Conservation (phyloP, 176 grass and related monocot genomes). For the Tuctoria greenei region DNA sequence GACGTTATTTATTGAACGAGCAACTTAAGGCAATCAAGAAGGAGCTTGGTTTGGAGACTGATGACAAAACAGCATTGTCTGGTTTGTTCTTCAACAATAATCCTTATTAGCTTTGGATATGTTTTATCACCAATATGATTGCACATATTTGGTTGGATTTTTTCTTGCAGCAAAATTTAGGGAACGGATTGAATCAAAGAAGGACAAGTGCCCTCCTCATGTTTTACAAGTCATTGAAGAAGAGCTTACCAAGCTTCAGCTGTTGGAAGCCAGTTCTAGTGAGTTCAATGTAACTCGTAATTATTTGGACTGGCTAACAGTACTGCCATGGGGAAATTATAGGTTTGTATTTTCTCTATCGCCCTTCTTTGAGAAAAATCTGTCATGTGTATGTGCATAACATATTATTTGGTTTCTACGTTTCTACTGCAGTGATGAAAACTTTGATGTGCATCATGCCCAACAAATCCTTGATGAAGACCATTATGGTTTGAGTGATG, state of each 20-base stretch:
- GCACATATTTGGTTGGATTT: conserved; percentile 20
- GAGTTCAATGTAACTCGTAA: conserved; percentile 99
- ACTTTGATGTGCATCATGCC: conserved; percentile 92
- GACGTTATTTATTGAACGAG: conserved; percentile 94
- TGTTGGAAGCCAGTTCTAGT: conserved; percentile 90
- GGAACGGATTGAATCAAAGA: conserved; percentile 93
- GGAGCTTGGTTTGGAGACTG: conserved; percentile 97
- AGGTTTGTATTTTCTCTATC: conserved; percentile 49
- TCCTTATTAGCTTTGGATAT: conserved; percentile 20
- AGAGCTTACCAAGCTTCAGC: conserved; percentile 88
- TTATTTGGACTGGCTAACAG: conserved; percentile 98
- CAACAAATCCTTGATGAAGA: conserved; percentile 98
- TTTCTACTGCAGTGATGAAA: conserved; percentile 70
- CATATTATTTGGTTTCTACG: conserved; percentile 23
- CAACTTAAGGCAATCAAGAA: conserved; percentile 99
- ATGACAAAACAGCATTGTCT: conserved; percentile 98
- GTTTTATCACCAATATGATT: conserved; percentile 12
- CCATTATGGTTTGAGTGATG: conserved; percentile 97
- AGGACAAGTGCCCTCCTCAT: conserved; percentile 83
- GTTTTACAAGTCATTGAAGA: conserved; percentile 98
- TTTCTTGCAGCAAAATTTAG: conserved; percentile 78
- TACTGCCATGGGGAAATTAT: conserved; percentile 96
- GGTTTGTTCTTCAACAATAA: conserved; percentile 61
- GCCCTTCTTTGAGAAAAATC: conserved; percentile 31
- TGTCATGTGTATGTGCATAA: conserved; percentile 16